Base-by-base conservation (phyloP, 176 grass and related monocot species). In the Zea luxurians region DNA sequence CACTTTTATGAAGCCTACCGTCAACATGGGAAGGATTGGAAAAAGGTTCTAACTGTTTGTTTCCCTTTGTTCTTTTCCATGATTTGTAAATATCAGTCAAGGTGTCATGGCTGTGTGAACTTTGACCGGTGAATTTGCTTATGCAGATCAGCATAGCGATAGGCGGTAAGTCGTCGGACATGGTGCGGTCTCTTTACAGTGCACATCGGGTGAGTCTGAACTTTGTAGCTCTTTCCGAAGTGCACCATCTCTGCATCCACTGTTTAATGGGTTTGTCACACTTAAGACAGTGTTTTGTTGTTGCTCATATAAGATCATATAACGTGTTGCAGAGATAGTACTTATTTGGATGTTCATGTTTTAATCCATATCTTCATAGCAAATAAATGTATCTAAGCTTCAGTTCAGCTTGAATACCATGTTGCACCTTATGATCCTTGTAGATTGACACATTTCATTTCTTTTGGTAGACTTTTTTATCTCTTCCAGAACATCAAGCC, bases 401-500 rank as follows among this genome's bases (percentile, higher is more conserved):
- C 71, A 73, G 17, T 74, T 79, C 68, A 53, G 13, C 20, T 61
- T 83, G 53, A 45, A 43, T 69, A 13, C 42, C 15, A 61, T 66
- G 66, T 66, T 77, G 44, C 21, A 54, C 66, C 49, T 6, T 68
- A 15, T 79, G 61, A 37, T 75, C 62, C 60, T 34, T 75, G 35
- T 73, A 42, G 2, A 60, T 60, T 81, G 49, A 66, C 49, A 67
- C 66, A 43, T 1, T 81, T 71, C 65, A 71, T 63, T 84, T 84
- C 37, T 70, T 87, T 60, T 76, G 82, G 80, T 72, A 92, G 89
- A 87, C 82, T 75, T 91, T 88, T 74, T 85, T 91, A 71, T 91
- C 89, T 85, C 90, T 93, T 87, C 87, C 90, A 20, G 90, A 89
- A 75, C 35, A 37, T 12, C 64, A 83, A 82, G 87, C 83, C 38